A percentile compares a stretch with the other conserved stretches of the same genome.
Conservation (phyloP, 768 basidiomycete species). For the Auriscalpium vulgare region DNA sequence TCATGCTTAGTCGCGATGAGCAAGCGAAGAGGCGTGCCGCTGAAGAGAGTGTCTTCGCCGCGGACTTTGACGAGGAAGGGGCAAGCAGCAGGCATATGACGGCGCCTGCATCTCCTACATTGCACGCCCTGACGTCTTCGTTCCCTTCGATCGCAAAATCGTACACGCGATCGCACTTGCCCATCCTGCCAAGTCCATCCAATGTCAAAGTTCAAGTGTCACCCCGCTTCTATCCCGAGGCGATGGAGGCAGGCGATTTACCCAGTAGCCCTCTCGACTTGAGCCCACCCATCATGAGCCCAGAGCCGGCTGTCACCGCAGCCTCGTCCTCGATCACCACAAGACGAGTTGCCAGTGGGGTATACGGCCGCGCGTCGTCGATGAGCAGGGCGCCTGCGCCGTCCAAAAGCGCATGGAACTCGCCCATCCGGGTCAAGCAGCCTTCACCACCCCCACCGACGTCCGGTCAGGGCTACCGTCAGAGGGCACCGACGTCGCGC, state of each 20-base stretch:
- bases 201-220: conserved; percentile 52
- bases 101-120: conserved; percentile 1
- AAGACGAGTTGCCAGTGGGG: conserved; percentile 11
- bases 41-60: conserved; percentile 52
- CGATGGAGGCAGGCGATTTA: conserved; percentile 42
- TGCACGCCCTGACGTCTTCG: conserved; percentile 15
- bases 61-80: conserved; percentile 40
- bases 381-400: conserved; percentile 15
- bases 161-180: conserved; percentile 10
- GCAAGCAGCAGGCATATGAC: conserved; percentile 5
- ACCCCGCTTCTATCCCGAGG: conserved; percentile 37
- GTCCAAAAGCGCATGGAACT: conserved; percentile 23
- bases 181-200: conserved; percentile 26
- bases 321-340: conserved; percentile 1
- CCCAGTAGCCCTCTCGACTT: conserved; percentile 14
- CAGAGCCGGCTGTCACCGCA: conserved; percentile 9
- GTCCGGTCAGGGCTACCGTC: too few species aligned
- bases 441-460: conserved; percentile 2
- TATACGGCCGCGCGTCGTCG: conserved; percentile 12
- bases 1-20: conserved; percentile 84
- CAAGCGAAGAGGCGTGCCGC: conserved; percentile 26
- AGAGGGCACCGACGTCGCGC: too few species aligned
- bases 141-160: conserved; percentile 14
- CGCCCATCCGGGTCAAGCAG: conserved; percentile 19
- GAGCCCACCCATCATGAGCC: conserved; percentile 15